A percentile compares a stretch with the other conserved stretches of the same genome.
phyloP scores from a whole-genome alignment of 345 rosid genomes.

The Populus alba region DNA sequence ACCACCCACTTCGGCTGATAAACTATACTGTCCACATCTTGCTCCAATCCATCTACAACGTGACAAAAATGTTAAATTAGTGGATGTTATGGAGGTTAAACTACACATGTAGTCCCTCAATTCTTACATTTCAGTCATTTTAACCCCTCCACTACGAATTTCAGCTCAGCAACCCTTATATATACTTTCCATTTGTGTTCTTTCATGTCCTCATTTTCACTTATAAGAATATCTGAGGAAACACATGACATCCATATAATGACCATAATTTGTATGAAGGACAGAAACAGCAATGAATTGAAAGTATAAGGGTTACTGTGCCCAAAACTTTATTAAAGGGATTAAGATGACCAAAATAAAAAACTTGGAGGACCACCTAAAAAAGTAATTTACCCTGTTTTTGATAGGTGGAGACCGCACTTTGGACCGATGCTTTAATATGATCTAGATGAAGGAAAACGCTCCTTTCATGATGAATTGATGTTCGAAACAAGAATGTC shows the following conservation, averaged over 20 bases:
- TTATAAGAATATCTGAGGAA: background rate
- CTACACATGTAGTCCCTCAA: background rate
- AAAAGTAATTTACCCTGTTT: background rate
- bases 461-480: background rate
- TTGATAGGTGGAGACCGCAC: background rate
- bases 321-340: background rate
- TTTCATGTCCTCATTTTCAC: background rate
- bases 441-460: background rate
- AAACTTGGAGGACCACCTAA: background rate
- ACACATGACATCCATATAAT: background rate
- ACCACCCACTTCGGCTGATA: background rate
- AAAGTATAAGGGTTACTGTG: background rate
- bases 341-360: background rate
- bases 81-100: background rate
- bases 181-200: background rate
- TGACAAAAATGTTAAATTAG: background rate
- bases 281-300: background rate
- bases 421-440: too few species aligned
- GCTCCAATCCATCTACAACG: background rate
- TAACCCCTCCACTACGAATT: background rate
- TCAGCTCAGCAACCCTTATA: background rate
- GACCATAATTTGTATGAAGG: background rate
- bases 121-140: background rate
- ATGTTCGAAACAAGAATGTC: background rate
- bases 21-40: background rate